These are phyloP conservation scores for Agaricus subrufescens DNA, from an alignment of 768 basidiomycete species.

Conservation along the genomic window DNA sequence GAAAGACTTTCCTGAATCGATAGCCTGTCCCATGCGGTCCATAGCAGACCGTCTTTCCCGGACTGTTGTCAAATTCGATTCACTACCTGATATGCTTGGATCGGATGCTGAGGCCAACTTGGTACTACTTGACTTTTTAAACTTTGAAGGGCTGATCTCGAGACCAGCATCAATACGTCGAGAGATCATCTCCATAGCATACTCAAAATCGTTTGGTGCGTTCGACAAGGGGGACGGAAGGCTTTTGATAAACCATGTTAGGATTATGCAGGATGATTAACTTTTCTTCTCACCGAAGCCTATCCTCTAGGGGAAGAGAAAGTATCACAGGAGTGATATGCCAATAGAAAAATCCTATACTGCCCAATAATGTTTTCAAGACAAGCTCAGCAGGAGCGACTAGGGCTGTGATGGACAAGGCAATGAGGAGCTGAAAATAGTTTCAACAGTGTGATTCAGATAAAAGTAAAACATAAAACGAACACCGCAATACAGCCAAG, in stretches of 20 bases:
- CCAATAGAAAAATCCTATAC: slow-evolving; percentile 56
- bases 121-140: neutral
- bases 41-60: neutral
- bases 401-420: slow-evolving; percentile 33
- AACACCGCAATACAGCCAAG: slow-evolving; percentile 45
- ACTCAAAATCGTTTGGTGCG: slow-evolving; percentile 64
- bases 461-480: slow-evolving; percentile 13
- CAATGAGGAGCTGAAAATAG: slow-evolving; percentile 29
- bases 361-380: slow-evolving; percentile 40
- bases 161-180: slow-evolving; percentile 53
- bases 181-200: slow-evolving; percentile 67
- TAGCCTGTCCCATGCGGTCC: neutral
- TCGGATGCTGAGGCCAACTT: neutral
- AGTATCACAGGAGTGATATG: slow-evolving; percentile 54
- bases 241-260: slow-evolving; percentile 22
- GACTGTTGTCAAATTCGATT: neutral
- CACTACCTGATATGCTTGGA: neutral
- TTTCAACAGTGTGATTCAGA: neutral
- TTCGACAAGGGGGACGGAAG: slow-evolving; percentile 43
- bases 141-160: slow-evolving; percentile 32
- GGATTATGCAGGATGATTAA: neutral
- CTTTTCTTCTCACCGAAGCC: slow-evolving; percentile 33
- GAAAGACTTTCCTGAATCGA: neutral
- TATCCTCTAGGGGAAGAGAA: slow-evolving; percentile 42
- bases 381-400: slow-evolving; percentile 47